Percentiles rank a stretch among this genome's conserved stretches.
Evolutionary conservation across 2,329 filamentous ascomycete genomes (phyloP).

Genomic region (Lasiodiplodia gonubiensis): DNA sequence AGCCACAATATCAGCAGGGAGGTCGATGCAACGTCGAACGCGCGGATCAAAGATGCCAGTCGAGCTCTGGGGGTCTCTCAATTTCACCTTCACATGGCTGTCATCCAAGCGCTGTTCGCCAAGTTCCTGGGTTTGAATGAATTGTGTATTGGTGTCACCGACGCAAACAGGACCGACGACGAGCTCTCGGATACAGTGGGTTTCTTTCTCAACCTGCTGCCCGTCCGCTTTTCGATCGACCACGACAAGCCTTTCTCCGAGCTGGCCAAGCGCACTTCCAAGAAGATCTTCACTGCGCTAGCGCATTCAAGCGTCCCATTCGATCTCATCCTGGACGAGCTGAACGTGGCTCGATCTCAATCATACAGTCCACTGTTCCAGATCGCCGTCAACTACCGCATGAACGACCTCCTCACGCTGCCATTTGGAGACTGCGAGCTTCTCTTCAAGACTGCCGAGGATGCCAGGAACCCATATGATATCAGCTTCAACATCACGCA

Average conservation of each 20-base stretch:
- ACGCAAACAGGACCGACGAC: slow-evolving; percentile 50
- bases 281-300: slow-evolving; percentile 46
- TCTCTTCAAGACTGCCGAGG: slow-evolving; percentile 21
- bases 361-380: slow-evolving; percentile 58
- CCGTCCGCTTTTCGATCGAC: slow-evolving; percentile 48
- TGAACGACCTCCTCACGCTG: slow-evolving; percentile 38
- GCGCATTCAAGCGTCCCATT: slow-evolving; percentile 56
- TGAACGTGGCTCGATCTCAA: slow-evolving; percentile 49
- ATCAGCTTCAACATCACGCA: slow-evolving; percentile 30
- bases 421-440: slow-evolving; percentile 35
- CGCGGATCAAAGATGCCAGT: slow-evolving; percentile 32
- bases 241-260: slow-evolving; percentile 37
- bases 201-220: slow-evolving; percentile 57
- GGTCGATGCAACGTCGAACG: no score
- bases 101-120: slow-evolving; percentile 45
- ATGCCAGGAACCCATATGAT: slow-evolving; percentile 32
- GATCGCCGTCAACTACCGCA: slow-evolving; percentile 55
- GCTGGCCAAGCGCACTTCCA: background rate
- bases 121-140: slow-evolving; percentile 45
- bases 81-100: slow-evolving; percentile 57
- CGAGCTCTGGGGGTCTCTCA: slow-evolving; percentile 40
- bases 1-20: background rate
- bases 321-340: slow-evolving; percentile 53
- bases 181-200: slow-evolving; percentile 49
- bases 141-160: slow-evolving; percentile 56